These are phyloP conservation scores for Globisporangium spinosum DNA, from an alignment of 352 stramenopile species.

Conservation along the genomic window DNA sequence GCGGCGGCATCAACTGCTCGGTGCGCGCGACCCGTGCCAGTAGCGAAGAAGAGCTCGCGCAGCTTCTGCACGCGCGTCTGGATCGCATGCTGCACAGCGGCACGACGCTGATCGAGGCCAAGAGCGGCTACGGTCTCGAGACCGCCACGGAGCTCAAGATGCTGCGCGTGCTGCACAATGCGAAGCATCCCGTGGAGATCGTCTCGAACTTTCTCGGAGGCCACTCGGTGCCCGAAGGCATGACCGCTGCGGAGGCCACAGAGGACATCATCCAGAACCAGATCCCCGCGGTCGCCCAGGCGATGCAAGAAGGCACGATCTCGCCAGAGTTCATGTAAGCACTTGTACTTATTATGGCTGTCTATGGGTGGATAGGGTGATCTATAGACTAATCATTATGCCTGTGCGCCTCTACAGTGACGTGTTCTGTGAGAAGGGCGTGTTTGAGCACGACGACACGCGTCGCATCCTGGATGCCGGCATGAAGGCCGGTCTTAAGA, in stretches of 20 bases:
- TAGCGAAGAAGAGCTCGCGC: slow-evolving; percentile 55
- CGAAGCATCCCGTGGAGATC: slow-evolving; percentile 63
- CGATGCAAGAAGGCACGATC: slow-evolving; percentile 66
- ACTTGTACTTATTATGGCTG: not conserved
- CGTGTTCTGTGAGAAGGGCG: slow-evolving; percentile 84
- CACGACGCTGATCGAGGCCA: slow-evolving; percentile 78
- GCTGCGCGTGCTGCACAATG: slow-evolving; percentile 72
- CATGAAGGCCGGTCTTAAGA: slow-evolving; percentile 55
- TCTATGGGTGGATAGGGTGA: not conserved
- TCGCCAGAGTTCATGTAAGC: slow-evolving; percentile 77
- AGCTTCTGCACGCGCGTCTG: slow-evolving; percentile 46
- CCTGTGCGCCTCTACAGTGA: slow-evolving; percentile 24
- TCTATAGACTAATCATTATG: not conserved
- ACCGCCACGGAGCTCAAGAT: slow-evolving; percentile 83
- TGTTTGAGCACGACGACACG: slow-evolving; percentile 80
- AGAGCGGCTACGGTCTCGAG: slow-evolving; percentile 84
- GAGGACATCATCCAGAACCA: slow-evolving; percentile 72
- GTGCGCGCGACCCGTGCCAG: slow-evolving; percentile 67
- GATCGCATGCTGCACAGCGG: slow-evolving; percentile 73
- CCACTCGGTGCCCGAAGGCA: slow-evolving; percentile 75
- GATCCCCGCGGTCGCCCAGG: slow-evolving; percentile 61
- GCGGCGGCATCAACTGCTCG: slow-evolving; percentile 77
- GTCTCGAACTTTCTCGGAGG: slow-evolving; percentile 74
- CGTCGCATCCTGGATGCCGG: slow-evolving; percentile 68
- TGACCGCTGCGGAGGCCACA: slow-evolving; percentile 55